A percentile compares a stretch with the other conserved stretches of the same genome.
Evolutionary conservation across 768 basidiomycete species (phyloP).

Genomic region (Rhodosporidiobolus odoratus): DNA sequence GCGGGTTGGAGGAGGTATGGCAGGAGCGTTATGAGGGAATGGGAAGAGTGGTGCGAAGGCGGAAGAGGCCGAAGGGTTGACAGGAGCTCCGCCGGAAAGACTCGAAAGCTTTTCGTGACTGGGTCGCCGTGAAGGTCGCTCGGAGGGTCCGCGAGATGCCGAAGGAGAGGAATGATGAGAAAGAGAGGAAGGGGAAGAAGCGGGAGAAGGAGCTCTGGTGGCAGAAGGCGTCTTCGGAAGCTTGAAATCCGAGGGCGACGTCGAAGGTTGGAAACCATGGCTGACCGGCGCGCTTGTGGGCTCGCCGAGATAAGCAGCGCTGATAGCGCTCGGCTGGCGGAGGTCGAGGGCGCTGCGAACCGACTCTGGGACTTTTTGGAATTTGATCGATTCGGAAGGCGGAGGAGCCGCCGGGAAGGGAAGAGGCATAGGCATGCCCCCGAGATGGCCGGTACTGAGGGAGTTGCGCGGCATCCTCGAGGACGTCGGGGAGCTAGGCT

Average conservation of each 20-base stretch:
- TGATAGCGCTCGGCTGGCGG: conserved; percentile 41
- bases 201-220: conserved; percentile 32
- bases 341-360: conserved; percentile 50
- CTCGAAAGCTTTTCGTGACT: conserved; percentile 21
- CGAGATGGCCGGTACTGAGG: background rate
- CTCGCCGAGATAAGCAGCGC: conserved; percentile 9
- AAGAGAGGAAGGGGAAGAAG: conserved; percentile 8
- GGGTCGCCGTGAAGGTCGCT: conserved; percentile 5
- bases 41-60: conserved; percentile 38
- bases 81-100: background rate
- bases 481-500: conserved; percentile 20
- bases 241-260: conserved; percentile 4
- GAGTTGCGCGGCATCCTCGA: background rate
- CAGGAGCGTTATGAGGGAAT: background rate
- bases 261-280: background rate
- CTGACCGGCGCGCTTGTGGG: conserved; percentile 3
- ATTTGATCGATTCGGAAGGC: conserved; percentile 44
- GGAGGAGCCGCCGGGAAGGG: conserved; percentile 34
- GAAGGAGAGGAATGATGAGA: background rate
- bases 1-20: background rate
- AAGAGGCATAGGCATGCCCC: conserved; percentile 5
- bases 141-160: conserved; percentile 6
- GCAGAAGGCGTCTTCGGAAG: conserved; percentile 28
- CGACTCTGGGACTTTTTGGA: conserved; percentile 50
- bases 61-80: conserved; percentile 7